Conservation (phyloP, 2,329 filamentous ascomycete genomes). For the Xylaria hypoxylon region DNA sequence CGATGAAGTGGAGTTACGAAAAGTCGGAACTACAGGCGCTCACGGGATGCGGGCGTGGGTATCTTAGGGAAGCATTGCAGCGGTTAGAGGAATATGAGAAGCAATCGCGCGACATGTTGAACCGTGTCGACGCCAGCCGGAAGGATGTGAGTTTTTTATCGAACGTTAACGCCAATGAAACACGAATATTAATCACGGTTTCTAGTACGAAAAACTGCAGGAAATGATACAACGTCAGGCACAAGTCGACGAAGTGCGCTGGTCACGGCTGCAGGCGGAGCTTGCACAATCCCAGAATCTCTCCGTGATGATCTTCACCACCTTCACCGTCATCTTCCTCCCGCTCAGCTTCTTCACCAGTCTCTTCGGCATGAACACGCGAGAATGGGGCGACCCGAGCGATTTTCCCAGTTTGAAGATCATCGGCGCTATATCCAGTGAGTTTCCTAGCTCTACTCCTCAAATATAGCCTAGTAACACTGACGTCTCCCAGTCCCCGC, state of each 20-base stretch:
- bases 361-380: constrained; percentile 73
- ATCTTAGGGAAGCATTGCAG: constrained; percentile 64
- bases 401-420: constrained; percentile 57
- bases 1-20: constrained; percentile 60
- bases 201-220: constrained; percentile 70
- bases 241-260: constrained; percentile 73
- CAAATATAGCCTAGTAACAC: neutral
- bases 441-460: constrained; percentile 42
- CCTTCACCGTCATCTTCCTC: constrained; percentile 71
- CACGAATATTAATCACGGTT: neutral
- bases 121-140: constrained; percentile 67
- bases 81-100: constrained; percentile 67
- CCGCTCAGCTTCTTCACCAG: constrained; percentile 74
- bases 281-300: constrained; percentile 71
- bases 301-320: constrained; percentile 75
- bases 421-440: constrained; percentile 61
- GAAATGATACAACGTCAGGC: constrained; percentile 76
- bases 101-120: constrained; percentile 67
- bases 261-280: constrained; percentile 71
- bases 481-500: constrained; percentile 54
- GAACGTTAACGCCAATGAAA: neutral
- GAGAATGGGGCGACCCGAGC: constrained; percentile 65
- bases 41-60: constrained; percentile 61
- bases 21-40: constrained; percentile 55
- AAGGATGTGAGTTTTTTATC: constrained; percentile 59